Evolutionary conservation across 306 rosid genomes (phyloP).

Genomic region (Phaseolus lunatus): DNA sequence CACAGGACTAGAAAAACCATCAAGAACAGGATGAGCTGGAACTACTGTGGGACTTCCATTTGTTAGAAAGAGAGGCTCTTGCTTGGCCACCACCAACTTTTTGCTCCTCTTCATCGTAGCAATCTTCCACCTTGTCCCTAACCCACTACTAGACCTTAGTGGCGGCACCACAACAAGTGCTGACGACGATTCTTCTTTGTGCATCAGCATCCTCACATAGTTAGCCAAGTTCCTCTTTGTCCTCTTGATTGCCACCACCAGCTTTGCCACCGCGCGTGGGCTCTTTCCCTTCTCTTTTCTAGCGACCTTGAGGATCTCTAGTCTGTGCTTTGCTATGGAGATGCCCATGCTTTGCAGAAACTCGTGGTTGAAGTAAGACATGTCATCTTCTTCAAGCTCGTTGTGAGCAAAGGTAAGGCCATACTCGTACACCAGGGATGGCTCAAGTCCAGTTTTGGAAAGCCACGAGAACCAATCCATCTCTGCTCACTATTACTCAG

Average conservation of each 20-base stretch:
- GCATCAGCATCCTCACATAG: conserved; percentile 48
- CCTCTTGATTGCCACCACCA: conserved; percentile 69
- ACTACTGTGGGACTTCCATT: conserved; percentile 53
- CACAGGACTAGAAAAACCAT: conserved; percentile 62
- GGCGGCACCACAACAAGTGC: conserved; percentile 76
- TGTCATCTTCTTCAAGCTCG: conserved; percentile 90
- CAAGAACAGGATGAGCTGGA: conserved; percentile 1
- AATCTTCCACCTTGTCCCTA: conserved; percentile 54
- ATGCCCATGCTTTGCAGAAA: conserved; percentile 97
- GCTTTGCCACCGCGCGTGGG: conserved; percentile 54
- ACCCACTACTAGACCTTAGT: conserved; percentile 45
- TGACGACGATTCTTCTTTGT: conserved; percentile 45
- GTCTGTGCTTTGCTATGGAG: conserved; percentile 91
- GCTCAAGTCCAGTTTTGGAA: conserved; percentile 72
- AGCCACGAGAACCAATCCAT: conserved; percentile 99
- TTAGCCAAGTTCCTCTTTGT: conserved; percentile 61
- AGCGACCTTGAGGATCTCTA: conserved; percentile 83
- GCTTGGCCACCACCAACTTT: conserved; percentile 52
- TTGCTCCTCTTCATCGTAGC: conserved; percentile 67
- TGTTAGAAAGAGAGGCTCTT: conserved; percentile 64
- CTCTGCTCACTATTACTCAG: not conserved
- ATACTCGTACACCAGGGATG: conserved; percentile 76
- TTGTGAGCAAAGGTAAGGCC: conserved; percentile 82
- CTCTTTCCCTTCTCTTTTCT: conserved; percentile 52
- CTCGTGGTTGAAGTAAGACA: conserved; percentile 84